Evolutionary conservation across 345 rosid genomes (phyloP), one percentile per base, ranked within the genome.

Genomic region (Gossypium arboreum): DNA sequence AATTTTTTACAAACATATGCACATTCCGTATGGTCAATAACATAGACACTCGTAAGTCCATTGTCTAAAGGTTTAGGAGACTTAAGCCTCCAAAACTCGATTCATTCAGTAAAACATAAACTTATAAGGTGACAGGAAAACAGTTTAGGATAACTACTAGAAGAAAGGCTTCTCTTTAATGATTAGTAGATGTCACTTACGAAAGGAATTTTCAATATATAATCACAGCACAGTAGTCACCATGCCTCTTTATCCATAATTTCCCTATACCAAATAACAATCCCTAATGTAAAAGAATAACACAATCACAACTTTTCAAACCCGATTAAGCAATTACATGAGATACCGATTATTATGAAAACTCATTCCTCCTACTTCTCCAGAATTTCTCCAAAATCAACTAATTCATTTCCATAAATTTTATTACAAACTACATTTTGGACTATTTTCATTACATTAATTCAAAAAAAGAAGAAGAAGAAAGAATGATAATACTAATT

Each of bases 331-430:
- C 71, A 45, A 24, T 34, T 7, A 22, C 43, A 63, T 17, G 12
- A 57, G 29, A 57, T 57, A 34, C 29, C 27, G 9, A 1, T 57
- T 9, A 57, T 3, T 57, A 22, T 3, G 50, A 13, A 22, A 27
- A 67, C 25, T 25, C 55, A 54, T 65, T 86, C 76, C 18, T 62
- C 67, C 45, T 57, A 55, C 15, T 48, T 65, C 34, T 20, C 27
- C 34, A 66, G 12, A 11, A 20, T 12, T 17, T 41, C 51, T 12
- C 47, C 71, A 11, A 65, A 56, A 66, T 50, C 10, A 65, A 25
- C 74, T 41, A 59, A 25, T 9, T 11, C 25, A 41, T 25, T 50
- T 25, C 43, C 22, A 68, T 1, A 15, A 9, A 48, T 50, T 24
- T 48, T 48, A 9, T 64, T 43, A 64, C n/a, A 4, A 48, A 48